Percentiles rank a stretch among this genome's conserved stretches.
Conservation (phyloP, 306 rosid species). For the Glycine tomentella region DNA sequence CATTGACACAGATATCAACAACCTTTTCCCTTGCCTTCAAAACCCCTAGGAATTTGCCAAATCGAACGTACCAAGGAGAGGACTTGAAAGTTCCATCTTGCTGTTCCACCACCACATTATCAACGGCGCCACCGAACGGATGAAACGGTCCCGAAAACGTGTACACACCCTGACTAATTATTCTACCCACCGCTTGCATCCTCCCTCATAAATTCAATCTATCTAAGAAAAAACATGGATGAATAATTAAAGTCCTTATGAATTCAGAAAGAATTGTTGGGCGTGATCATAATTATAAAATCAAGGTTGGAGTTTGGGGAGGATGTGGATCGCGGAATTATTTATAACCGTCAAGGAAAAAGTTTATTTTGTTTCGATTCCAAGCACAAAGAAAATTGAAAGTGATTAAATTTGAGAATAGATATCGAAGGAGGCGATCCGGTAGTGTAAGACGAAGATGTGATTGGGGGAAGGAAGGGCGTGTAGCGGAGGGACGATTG, state of each 20-base stretch:
- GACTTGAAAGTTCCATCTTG: constrained; percentile 86
- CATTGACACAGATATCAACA: constrained; percentile 76
- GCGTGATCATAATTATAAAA: no score
- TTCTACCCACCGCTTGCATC: constrained; percentile 89
- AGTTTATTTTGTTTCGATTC: no score
- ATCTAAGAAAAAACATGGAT: neutral
- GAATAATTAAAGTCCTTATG: no score
- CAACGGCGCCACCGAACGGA: constrained; percentile 98
- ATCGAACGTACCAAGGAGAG: constrained; percentile 90
- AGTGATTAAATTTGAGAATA: no score
- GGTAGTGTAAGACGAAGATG: no score
- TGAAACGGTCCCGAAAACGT: constrained; percentile 85
- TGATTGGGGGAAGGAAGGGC: neutral
- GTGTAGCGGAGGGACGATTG: no score
- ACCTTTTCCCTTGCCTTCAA: constrained; percentile 78
- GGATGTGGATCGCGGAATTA: neutral
- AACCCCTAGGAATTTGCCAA: constrained; percentile 96
- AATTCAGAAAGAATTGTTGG: no score
- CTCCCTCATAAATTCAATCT: constrained; percentile 35
- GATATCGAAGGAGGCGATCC: no score
- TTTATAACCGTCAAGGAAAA: no score
- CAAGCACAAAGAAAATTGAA: no score
- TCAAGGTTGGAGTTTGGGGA: no score
- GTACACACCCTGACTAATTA: constrained; percentile 79
- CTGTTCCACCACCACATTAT: constrained; percentile 86